These are phyloP conservation scores for Hypocreales sp. DNA, from an alignment of 2,329 filamentous ascomycete species.

Conservation along the genomic window DNA sequence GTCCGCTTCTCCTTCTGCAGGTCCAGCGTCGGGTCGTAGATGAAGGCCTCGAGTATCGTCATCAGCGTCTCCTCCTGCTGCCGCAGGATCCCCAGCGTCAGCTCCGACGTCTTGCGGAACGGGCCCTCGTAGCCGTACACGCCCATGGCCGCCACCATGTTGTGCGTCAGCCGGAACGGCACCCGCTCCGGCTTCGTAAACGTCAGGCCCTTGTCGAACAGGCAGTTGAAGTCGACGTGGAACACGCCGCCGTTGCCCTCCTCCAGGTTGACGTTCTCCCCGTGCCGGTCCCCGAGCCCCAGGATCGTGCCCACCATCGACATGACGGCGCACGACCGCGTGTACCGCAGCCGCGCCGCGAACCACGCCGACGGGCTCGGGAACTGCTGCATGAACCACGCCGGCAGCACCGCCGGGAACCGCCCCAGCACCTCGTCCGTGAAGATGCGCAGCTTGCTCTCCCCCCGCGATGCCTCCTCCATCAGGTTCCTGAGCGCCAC, in stretches of 20 bases:
- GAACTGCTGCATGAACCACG: conserved; percentile 94
- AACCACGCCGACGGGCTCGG: conserved; percentile 91
- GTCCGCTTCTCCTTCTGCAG: conserved; percentile 53
- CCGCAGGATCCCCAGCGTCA: conserved; percentile 69
- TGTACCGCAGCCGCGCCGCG: conserved; percentile 73
- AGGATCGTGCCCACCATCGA: conserved; percentile 98
- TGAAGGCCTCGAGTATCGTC: conserved; percentile 92
- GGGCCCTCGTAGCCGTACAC: conserved; percentile 88
- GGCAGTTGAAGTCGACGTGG: conserved; percentile 98
- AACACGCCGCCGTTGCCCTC: conserved; percentile 87
- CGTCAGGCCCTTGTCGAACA: conserved; percentile 94
- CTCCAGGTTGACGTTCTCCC: conserved; percentile 91
- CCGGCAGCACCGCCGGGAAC: conserved; percentile 72
- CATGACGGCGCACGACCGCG: conserved; percentile 92
- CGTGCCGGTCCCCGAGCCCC: conserved; percentile 85
- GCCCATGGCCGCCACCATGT: conserved; percentile 97
- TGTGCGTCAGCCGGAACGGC: conserved; percentile 92
- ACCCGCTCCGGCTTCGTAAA: conserved; percentile 92
- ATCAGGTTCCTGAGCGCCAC: conserved; percentile 43
- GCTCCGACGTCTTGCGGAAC: conserved; percentile 79
- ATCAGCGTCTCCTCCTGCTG: conserved; percentile 94
- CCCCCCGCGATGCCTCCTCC: conserved; percentile 44
- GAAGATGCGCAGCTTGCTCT: conserved; percentile 54
- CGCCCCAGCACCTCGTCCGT: conserved; percentile 45
- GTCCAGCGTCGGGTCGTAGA: conserved; percentile 93